These are phyloP conservation scores for Alopecurus myosuroides DNA, from an alignment of 176 grass and related monocot genomes.

Conservation along the genomic window DNA sequence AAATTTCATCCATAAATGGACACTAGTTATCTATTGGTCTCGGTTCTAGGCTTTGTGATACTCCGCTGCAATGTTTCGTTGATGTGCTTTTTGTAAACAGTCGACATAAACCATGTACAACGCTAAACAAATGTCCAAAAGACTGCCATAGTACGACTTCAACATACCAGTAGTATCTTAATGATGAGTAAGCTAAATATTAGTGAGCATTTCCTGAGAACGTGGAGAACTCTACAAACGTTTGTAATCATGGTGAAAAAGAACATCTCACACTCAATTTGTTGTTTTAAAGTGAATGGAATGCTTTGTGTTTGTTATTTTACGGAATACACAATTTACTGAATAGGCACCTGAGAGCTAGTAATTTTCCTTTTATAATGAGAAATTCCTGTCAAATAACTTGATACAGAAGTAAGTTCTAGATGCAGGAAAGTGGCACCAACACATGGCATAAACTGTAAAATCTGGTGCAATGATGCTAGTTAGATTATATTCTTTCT, in stretches of 20 bases:
- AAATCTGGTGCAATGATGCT: neutral
- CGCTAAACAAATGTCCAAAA: neutral
- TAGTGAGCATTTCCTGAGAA: neutral
- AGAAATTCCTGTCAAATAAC: constrained; percentile 3
- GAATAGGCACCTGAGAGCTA: neutral
- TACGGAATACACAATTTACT: neutral
- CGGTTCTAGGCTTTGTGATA: neutral
- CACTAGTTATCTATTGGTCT: neutral
- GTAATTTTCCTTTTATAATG: neutral
- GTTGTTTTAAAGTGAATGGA: neutral
- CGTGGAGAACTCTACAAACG: neutral
- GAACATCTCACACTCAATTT: neutral
- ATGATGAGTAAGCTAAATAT: neutral
- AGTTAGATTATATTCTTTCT: neutral
- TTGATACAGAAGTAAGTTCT: neutral
- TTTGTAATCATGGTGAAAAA: neutral
- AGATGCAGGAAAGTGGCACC: neutral
- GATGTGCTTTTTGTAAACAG: neutral
- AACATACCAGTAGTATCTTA: neutral
- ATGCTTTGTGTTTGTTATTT: neutral
- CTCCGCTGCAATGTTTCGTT: neutral
- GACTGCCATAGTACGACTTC: neutral
- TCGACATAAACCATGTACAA: neutral
- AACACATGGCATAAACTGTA: neutral
- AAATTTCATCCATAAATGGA: neutral